Conservation (phyloP, 139 green algal species). For the Chlorella sp. region DNA sequence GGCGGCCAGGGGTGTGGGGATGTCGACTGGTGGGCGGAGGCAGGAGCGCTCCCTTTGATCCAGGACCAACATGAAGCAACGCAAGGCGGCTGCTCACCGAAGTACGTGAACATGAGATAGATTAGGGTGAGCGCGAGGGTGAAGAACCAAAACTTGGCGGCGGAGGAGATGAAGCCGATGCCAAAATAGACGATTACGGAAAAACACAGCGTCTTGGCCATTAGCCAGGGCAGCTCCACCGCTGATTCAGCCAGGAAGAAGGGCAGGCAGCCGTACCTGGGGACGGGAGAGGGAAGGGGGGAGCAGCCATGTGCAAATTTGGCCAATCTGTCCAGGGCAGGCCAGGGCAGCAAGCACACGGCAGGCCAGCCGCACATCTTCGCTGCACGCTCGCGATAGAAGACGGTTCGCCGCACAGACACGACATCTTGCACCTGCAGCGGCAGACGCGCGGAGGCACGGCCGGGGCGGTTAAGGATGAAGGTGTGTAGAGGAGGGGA, state of each 20-base stretch:
- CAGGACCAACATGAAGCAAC: too few relatives aligned
- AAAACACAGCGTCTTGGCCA: conserved; percentile 28
- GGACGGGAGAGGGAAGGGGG: neutral
- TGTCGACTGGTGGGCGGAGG: too few relatives aligned
- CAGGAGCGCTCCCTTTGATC: too few relatives aligned
- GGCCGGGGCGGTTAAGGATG: too few relatives aligned
- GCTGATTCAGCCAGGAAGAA: conserved; percentile 48
- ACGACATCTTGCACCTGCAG: too few relatives aligned
- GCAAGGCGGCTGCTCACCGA: too few relatives aligned
- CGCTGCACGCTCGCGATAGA: neutral
- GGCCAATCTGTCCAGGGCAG: neutral
- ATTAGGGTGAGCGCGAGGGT: conserved; percentile 7
- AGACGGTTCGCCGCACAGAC: neutral
- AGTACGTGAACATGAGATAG: conserved; percentile 60
- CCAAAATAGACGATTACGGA: neutral
- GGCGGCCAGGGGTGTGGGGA: too few relatives aligned
- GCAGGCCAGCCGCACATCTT: conserved; percentile 46
- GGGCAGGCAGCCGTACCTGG: conserved; percentile 46
- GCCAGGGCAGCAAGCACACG: too few relatives aligned
- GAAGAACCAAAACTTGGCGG: conserved; percentile 45
- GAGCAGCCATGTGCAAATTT: neutral
- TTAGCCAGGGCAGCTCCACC: neutral
- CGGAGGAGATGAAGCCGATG: conserved; percentile 11
- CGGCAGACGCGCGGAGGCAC: too few relatives aligned
- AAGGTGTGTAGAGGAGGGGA: too few relatives aligned